A percentile compares a stretch with the other conserved stretches of the same genome.
phyloP scores from a whole-genome alignment of 768 basidiomycete species.

The Termitomyces sp. region DNA sequence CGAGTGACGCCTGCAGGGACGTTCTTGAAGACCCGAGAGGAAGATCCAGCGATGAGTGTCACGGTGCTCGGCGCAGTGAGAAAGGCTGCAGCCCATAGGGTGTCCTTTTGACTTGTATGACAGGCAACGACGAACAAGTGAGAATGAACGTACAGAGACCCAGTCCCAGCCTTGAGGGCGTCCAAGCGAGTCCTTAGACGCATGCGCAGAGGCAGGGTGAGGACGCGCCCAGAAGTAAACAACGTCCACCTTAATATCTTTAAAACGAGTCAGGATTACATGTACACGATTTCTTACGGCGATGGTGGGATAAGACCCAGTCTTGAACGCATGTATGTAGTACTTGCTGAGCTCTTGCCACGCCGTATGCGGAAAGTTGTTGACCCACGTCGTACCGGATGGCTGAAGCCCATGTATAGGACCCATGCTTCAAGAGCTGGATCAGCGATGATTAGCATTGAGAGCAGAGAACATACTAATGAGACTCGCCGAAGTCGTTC shows the following conservation, averaged over 20 bases:
- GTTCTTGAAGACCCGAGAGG: conserved; percentile 32
- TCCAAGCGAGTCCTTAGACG: conserved; percentile 36
- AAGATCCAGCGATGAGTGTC: conserved; percentile 39
- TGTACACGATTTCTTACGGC: conserved; percentile 27
- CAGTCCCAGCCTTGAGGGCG: conserved; percentile 46
- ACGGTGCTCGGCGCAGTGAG: conserved; percentile 47
- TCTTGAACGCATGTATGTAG: conserved; percentile 65
- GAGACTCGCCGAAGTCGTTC: conserved; percentile 78
- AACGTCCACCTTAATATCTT: conserved; percentile 28
- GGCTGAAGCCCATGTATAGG: conserved; percentile 50
- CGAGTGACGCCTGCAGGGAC: conserved; percentile 51
- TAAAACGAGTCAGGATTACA: neutral
- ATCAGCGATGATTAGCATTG: neutral
- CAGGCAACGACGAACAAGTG: neutral
- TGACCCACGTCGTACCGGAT: conserved; percentile 35
- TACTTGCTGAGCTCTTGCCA: conserved; percentile 62
- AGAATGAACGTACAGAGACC: conserved; percentile 36
- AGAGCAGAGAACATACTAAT: conserved; percentile 38
- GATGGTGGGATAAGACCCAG: conserved; percentile 53
- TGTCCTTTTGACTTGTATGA: conserved; percentile 33
- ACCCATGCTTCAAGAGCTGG: conserved; percentile 35
- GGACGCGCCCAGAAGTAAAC: conserved; percentile 61
- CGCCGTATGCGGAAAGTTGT: conserved; percentile 40
- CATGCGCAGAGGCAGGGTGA: conserved; percentile 47
- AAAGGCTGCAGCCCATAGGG: conserved; percentile 63